phyloP scores from a whole-genome alignment of 192 early-diverging fungal genomes.

The Piromyces sp. region DNA sequence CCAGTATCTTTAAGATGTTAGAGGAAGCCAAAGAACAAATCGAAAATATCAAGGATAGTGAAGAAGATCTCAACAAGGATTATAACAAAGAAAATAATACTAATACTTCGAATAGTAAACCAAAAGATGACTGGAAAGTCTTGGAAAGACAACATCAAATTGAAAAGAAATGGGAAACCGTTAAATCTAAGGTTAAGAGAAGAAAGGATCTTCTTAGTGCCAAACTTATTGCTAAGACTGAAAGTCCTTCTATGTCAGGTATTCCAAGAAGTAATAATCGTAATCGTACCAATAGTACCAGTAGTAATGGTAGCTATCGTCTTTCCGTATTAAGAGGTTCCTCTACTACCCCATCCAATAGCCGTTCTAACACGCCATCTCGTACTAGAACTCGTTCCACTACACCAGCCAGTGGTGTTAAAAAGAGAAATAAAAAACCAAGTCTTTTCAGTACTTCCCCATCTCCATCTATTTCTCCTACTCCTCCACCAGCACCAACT shows the following conservation, averaged over 20 bases:
- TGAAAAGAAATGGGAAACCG: neutral
- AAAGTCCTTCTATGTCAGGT: neutral
- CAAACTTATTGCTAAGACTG: neutral
- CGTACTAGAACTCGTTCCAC: neutral
- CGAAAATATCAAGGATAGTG: neutral
- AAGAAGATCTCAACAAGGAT: neutral
- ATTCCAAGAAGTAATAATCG: neutral
- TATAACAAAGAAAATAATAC: neutral
- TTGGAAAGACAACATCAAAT: neutral
- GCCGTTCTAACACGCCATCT: neutral
- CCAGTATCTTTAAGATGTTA: neutral
- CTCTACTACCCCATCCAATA: neutral
- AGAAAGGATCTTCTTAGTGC: neutral
- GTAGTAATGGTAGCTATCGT: neutral
- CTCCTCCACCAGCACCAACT: neutral
- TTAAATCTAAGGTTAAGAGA: neutral
- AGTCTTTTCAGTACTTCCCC: neutral
- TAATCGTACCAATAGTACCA: neutral
- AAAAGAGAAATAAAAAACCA: neutral
- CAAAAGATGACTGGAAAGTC: neutral
- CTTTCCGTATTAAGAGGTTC: neutral
- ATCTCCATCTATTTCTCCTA: neutral
- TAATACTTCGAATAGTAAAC: neutral
- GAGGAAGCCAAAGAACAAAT: neutral
- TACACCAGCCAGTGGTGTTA: neutral